Evolutionary conservation across 768 basidiomycete genomes (phyloP).

Genomic region (Podaxis sp.): DNA sequence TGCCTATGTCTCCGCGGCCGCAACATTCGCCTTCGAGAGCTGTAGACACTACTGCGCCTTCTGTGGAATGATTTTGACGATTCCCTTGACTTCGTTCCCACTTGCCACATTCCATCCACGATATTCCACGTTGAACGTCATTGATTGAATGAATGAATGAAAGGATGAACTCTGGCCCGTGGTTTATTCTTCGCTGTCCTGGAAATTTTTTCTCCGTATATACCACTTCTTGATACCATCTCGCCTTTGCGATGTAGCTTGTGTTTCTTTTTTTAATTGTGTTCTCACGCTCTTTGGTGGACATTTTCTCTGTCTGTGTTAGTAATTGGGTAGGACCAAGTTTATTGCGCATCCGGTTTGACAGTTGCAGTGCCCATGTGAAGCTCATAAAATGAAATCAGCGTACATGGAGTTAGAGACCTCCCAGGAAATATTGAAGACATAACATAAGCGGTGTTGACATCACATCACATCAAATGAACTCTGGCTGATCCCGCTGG

Average conservation of each 20-base stretch:
- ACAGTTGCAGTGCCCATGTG: background rate
- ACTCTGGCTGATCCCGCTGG: background rate
- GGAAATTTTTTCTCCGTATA: constrained; percentile 21
- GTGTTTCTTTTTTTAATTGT: constrained; percentile 15
- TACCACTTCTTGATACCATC: constrained; percentile 39
- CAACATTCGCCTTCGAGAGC: constrained; percentile 37
- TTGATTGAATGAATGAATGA: background rate
- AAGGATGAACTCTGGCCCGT: background rate
- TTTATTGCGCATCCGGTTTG: background rate
- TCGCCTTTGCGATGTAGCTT: background rate
- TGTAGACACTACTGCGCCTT: constrained; percentile 21
- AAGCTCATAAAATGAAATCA: background rate
- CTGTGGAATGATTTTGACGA: constrained; percentile 20
- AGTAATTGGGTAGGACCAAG: background rate
- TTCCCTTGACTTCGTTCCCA: constrained; percentile 10
- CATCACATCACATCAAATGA: constrained; percentile 2
- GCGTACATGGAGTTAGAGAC: background rate
- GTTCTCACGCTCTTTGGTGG: background rate
- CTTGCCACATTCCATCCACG: background rate
- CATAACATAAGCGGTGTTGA: constrained; percentile 1
- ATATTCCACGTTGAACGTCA: background rate
- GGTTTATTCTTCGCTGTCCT: constrained; percentile 3
- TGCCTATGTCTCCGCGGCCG: constrained; percentile 57
- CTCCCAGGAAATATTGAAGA: background rate
- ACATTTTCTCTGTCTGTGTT: background rate